Base-by-base conservation (phyloP, 2,329 filamentous ascomycete species). In the Colletotrichum zoysiae region DNA sequence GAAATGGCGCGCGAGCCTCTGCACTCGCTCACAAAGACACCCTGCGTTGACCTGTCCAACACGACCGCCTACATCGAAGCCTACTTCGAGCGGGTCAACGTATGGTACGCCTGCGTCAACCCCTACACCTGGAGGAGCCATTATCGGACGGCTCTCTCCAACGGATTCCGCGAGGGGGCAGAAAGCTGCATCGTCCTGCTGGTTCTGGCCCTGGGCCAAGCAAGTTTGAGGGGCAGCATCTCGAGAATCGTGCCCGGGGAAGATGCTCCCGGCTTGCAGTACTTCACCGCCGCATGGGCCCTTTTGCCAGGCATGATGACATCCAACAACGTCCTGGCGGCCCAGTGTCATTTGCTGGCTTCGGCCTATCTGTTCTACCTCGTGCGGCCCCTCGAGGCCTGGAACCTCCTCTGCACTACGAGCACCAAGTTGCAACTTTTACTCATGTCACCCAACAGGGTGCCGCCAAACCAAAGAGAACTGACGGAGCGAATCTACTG, bases 91-190 rank as follows among this genome's bases (percentile, higher is more conserved):
- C 87, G 91, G 53, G 93, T 95, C 71, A 95, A 95, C 75, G 87
- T 95, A 3, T 95, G 93, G 92, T 95, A 95, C 77, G 93, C 93
- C 12, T 94, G 92, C 76, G 92, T 96, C 44, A 95, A 95, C 78
- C 93, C 93, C 1, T 93, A 93, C 79, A 93, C 90, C 1, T 96
- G 93, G 93, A 86, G 88, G 53, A 90, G 87, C 71, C 91, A 94
- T 78, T 95, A 95, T 78, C 89, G 91, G 38, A 92, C 88, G 5
- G 93, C 93, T 0, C 86, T 95, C 8, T 92, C 92, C 2, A 92
- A 92, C 75, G 91, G 92, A 1, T 95, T 95, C 75, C 88, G 91
- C 48, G 91, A 94, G 76, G 93, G 93, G 0, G 90, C 93, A 0
- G 93, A 95, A 77, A 95, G 92, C 78, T 96, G 93, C 76, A 92